Evolutionary conservation across 2,329 filamentous ascomycete species (phyloP), one percentile per base, ranked within the genome.

Genomic region (Phialophora macrospora): DNA sequence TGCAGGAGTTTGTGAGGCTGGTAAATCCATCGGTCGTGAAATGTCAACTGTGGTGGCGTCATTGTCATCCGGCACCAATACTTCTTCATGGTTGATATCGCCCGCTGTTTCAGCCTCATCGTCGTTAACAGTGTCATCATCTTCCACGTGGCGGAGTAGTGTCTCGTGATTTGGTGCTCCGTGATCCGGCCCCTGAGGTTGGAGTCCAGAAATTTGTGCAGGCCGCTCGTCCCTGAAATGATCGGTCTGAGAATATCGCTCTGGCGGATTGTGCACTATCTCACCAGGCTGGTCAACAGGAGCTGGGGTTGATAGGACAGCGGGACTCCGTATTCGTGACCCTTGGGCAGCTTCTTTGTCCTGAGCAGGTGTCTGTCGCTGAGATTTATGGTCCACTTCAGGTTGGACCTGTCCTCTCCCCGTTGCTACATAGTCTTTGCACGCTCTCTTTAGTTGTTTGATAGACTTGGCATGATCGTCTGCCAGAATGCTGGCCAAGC

Each of bases 391-490:
- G 8, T 12, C 6, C 6, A 8, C 24, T 30, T 22, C 20, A 20
- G 26, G 17, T 34, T 34, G 26, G 8, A 9, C 6, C 14, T 48
- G 3, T 6, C 2, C 30, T 11, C 20, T 22, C 8, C 11, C 22
- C 11, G n/a, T 14, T 28, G 22, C n/a, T 2, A 34, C 26, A 26
- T 48, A 62, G 20, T 38, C 38, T 28, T 22, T 55, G 60, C 24
- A 46, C 14, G 34, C 60, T 48, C 26, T 55, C 26, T 32, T 55
- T n/a, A 62, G 26, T 48, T 24, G 8, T 24, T 30, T 28, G 51
- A 55, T 55, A 17, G 60, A 55, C 34, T 55, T 55, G 6, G 49
- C 32, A 48, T 62, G 60, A 11, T 62, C 60, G 11, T 22, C 24
- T n/a, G 22, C 41, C n/a, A 62, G 24, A 5, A 55, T 55, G 9